Conservation (phyloP, 371 early-diverging fungal genomes). For the Gilbertella persicaria region DNA sequence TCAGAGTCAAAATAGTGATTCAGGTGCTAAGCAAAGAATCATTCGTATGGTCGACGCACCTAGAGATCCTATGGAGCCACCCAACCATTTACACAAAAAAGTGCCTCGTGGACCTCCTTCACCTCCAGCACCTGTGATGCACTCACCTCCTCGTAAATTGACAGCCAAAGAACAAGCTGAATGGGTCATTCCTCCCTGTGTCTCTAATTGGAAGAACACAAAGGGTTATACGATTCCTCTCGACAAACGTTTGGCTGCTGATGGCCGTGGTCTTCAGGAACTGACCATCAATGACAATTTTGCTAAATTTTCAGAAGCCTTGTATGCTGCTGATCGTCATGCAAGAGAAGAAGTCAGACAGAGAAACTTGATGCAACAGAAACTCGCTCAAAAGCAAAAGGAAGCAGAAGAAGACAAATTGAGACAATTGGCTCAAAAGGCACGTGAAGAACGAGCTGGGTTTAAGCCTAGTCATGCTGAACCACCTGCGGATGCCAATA, state of each 20-base stretch:
- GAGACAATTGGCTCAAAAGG: conserved; percentile 86
- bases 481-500: conserved; percentile 25
- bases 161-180: conserved; percentile 93
- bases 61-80: conserved; percentile 95
- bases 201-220: conserved; percentile 98
- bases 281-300: conserved; percentile 93
- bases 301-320: conserved; percentile 92
- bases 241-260: conserved; percentile 96
- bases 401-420: conserved; percentile 90
- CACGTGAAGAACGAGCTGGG: conserved; percentile 80
- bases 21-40: conserved; percentile 78
- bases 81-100: conserved; percentile 90
- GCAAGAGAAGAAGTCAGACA: conserved; percentile 93
- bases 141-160: conserved; percentile 95
- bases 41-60: conserved; percentile 95
- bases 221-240: conserved; percentile 98
- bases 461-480: conserved; percentile 34
- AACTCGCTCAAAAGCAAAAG: conserved; percentile 93
- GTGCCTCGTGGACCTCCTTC: conserved; percentile 88
- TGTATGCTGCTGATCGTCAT: conserved; percentile 92
- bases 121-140: conserved; percentile 96
- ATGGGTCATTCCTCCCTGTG: conserved; percentile 97
- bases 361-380: conserved; percentile 86
- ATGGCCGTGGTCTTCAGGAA: conserved; percentile 95
- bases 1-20: conserved; percentile 59